Evolutionary conservation across 2,329 filamentous ascomycete species (phyloP), one percentile per base, ranked within the genome.

Genomic region (Pyricularia grisea): DNA sequence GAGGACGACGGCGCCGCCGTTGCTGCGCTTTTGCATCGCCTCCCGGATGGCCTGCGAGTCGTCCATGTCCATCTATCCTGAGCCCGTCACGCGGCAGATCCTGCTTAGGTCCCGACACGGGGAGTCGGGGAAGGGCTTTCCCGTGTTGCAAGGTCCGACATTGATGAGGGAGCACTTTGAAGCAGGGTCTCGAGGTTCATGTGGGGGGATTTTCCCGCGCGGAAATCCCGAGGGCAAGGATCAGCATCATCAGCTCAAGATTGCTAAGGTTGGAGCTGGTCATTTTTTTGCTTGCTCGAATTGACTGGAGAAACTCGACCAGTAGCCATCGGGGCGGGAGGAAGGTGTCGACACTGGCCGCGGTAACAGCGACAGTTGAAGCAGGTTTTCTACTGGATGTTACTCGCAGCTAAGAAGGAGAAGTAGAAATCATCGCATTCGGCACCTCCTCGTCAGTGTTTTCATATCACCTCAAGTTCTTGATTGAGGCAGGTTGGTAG

Each of bases 1-100:
- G 65, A 90, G 85, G 1, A 87, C 78, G 1, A 89, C 85, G 71
- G 84, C 83, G 2, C 88, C 88, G 20, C 87, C 87, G 72, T 87
- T 80, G 73, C 89, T 90, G 76, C 88, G 90, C 58, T 81, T 73
- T 64, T 87, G 78, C 69, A 90, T 77, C 0, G 87, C 87, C 0
- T 80, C 75, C 10, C 89, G 72, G 67, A 90, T 84, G 69, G 82
- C 81, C 0, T 78, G 72, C 0, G 77, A 76, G 68, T 80, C 78
- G 72, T 74, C 74, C 23, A 30, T 28, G 42, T 73, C 69, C 28
- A 75, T 75, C 50, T 76, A 73, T 61, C 75, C 85, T 73, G 88
- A 85, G 31, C 85, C 85, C 72, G 87, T 85, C 73, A 87, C 81
- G 70, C 88, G 84, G 42, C 84, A 78, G 3, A 82, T 84, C 74